A percentile compares a stretch with the other conserved stretches of the same genome.
Evolutionary conservation across 164 flowering plant genomes (phyloP).

Genomic region (Annona squamosa): DNA sequence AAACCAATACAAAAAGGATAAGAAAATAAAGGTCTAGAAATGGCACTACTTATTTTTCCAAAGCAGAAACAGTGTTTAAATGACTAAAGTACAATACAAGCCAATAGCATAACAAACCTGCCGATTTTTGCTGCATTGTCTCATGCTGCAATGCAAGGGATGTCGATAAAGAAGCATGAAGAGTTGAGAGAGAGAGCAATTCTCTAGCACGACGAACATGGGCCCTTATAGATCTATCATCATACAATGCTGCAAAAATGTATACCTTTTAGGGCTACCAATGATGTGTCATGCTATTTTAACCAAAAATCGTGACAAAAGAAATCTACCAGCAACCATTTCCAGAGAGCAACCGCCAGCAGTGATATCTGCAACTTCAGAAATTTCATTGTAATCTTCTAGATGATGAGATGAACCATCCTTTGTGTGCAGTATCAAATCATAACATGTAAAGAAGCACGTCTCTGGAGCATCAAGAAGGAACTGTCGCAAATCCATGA

Average conservation of each 20-base stretch:
- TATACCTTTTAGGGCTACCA: constrained; percentile 13
- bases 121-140: constrained; percentile 36
- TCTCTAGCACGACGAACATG: constrained; percentile 91
- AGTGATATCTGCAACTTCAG: constrained; percentile 95
- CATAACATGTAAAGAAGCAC: constrained; percentile 89
- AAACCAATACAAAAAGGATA: constrained; percentile 3
- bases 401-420: constrained; percentile 75
- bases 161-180: constrained; percentile 85
- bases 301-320: background rate
- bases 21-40: background rate
- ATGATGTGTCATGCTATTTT: constrained; percentile 2
- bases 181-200: constrained; percentile 71
- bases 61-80: background rate
- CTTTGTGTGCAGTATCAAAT: constrained; percentile 72
- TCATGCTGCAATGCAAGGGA: constrained; percentile 83
- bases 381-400: constrained; percentile 90
- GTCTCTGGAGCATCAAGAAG: constrained; percentile 98
- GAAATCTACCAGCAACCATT: constrained; percentile 78
- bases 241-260: constrained; percentile 64
- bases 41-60: background rate
- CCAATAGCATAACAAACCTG: constrained; percentile 36
- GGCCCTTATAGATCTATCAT: constrained; percentile 91
- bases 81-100: background rate
- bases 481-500: constrained; percentile 94
- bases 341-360: constrained; percentile 83